Evolutionary conservation across 441 rosid species (phyloP).

Genomic region (Adansonia madagascariensis): DNA sequence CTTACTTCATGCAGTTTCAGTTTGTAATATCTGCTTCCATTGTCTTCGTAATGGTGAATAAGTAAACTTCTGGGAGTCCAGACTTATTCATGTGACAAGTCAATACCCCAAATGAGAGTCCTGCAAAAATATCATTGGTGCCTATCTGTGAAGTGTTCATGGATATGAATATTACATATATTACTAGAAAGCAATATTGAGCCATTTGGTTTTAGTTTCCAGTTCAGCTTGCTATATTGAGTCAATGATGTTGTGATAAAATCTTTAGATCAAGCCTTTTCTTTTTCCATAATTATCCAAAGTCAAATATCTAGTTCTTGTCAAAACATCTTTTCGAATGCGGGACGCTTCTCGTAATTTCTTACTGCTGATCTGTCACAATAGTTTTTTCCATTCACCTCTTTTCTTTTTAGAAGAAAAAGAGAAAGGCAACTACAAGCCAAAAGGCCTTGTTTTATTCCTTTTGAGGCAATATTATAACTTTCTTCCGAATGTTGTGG

Average conservation of each 20-base stretch:
- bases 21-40: neutral
- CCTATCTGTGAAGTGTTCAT: neutral
- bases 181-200: neutral
- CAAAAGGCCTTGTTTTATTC: neutral
- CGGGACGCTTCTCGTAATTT: neutral
- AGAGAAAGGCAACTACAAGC: conserved; percentile 1
- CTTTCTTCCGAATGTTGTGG: neutral
- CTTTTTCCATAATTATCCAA: conserved; percentile 3
- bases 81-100: neutral
- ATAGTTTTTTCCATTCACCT: neutral
- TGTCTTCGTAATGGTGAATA: conserved; percentile 1
- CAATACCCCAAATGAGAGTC: neutral
- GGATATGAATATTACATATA: neutral
- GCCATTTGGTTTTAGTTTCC: conserved; percentile 9
- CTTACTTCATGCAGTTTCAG: neutral
- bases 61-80: conserved; percentile 9
- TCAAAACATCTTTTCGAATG: neutral
- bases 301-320: neutral
- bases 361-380: conserved; percentile 2
- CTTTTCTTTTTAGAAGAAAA: neutral
- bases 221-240: neutral
- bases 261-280: neutral
- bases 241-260: conserved; percentile 14
- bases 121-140: neutral
- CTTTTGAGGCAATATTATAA: neutral